Base-by-base conservation (phyloP, 306 rosid species). In the Biancaea sappan region DNA sequence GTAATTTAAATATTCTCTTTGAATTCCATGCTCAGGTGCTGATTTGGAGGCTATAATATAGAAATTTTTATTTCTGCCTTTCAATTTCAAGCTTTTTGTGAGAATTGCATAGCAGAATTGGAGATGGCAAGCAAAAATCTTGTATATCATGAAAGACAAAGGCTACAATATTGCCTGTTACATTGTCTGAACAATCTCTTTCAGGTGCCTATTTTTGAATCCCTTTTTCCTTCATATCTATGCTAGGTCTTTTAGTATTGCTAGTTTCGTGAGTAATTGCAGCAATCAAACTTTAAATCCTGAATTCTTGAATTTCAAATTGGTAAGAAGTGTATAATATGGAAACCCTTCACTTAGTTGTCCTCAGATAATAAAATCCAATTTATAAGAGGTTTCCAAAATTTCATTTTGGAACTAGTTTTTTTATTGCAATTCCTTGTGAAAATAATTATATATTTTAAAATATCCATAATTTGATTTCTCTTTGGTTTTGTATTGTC, bases 141-240 rank as follows among this genome's bases (percentile, higher is more conserved):
- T 76, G 72, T 91, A 67, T 94, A 94, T 77, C 99, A 92, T 77
- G 97, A 94, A 81, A 80, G 86, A 59, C 99, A 94, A 71, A 86
- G 70, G 53, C 80, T 94, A 31, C 99, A 94, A 80, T 92, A 81
- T 70, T 94, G 99, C 81, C 96, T 94, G 77, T 15, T 92, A 24
- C 96, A 94, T 66, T 71, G 92, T 15, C 92, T 92, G 77, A 94
- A 94, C 82, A 90, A 88, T 54, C 97, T 94, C 69, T 92, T 94
- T 77, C 99, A 94, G 96, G 99, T 94, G 32, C 65, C 38, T 28
- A 15, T 50, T 50, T 18, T 24, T 14, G 47, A 56, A 73, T 72
- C 11, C 32, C 46, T 81, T 26, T 35, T 9, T 60, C 12, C 66
- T 38, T 43, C 16, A 57, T 5, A n/a, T 1, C 14, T 50, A 10